Conservation (phyloP, 2,329 filamentous ascomycete species). For the Blastomyces emzantsi region DNA sequence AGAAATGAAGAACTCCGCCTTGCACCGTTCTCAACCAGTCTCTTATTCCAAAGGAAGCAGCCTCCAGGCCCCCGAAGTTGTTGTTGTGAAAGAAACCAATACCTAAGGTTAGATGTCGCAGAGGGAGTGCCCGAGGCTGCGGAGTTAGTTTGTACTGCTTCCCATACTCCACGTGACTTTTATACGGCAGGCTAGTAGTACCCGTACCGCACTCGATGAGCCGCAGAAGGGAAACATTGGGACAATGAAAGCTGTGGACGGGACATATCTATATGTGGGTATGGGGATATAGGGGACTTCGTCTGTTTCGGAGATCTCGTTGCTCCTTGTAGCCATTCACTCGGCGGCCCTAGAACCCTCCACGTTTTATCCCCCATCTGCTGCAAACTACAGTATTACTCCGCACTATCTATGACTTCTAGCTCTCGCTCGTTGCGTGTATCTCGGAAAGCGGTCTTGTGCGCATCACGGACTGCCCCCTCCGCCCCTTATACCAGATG, state of each 20-base stretch:
- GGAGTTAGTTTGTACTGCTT: neutral
- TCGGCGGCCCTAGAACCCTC: neutral
- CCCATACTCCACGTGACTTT: neutral
- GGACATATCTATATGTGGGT: neutral
- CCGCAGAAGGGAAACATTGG: neutral
- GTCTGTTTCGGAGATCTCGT: neutral
- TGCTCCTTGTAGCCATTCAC: neutral
- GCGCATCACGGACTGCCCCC: constrained; percentile 26
- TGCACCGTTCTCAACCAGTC: neutral
- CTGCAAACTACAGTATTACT: constrained; percentile 2
- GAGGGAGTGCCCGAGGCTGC: neutral
- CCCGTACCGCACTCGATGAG: neutral
- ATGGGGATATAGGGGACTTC: neutral
- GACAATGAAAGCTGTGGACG: neutral
- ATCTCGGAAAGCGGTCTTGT: constrained; percentile 28
- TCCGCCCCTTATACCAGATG: constrained; percentile 32
- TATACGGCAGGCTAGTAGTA: neutral
- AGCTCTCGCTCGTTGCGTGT: constrained; percentile 14
- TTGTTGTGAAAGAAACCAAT: neutral
- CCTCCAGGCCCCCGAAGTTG: neutral
- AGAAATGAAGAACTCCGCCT: neutral
- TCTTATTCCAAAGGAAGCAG: neutral
- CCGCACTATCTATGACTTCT: constrained; percentile 20
- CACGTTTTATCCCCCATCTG: neutral
- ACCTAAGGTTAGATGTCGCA: no score